Evolutionary conservation across 108 stramenopile species (phyloP), one percentile per base, ranked within the genome.

Genomic region (Stephanodiscus minutulus): DNA sequence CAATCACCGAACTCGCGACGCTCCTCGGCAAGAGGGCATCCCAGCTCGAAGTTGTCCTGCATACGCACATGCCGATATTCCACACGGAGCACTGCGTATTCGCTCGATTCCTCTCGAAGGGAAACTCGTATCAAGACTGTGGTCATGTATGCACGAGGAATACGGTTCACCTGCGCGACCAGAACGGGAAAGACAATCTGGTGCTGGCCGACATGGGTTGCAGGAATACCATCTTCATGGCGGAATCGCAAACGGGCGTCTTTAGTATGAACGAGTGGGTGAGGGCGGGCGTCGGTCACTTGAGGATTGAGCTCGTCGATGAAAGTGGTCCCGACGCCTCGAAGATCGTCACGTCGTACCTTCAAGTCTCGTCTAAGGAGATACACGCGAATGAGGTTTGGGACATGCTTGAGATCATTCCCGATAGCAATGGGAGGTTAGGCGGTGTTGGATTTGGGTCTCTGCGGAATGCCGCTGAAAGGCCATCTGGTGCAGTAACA

Each of bases 141-240:
- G 91, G 91, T 0, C 91, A 92, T 69, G 87, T 76, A 2, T 92
- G 91, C 69, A 89, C 88, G 13, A 61, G 87, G 46, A 86, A 92
- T 66, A 83, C 73, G 47, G 74, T 92, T 5, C 91, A 92, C 70
- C 61, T 92, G 24, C 85, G 88, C 7, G 91, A 92, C 67, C 78
- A 86, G 54, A 74, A 75, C 2, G 88, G 88, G 10, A 70, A 70
- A 48, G 91, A 92, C 53, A 86, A 92, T 63, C 55, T 87, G n/a
- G 91, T 92, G 12, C 57, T 92, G 60, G 91, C 91, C 28, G 91
- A 92, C 53, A 88, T 92, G 87, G 91, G 91, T 5, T 91, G 89
- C 58, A 76, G 91, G 36, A 92, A 92, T 65, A 92, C 91, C 8
- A 88, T 92, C 13, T 92, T 92, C 61, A 79, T 74, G 43, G 74